These are phyloP conservation scores for Plenodomus tracheiphilus DNA, from an alignment of 2,329 filamentous ascomycete genomes.

Conservation along the genomic window DNA sequence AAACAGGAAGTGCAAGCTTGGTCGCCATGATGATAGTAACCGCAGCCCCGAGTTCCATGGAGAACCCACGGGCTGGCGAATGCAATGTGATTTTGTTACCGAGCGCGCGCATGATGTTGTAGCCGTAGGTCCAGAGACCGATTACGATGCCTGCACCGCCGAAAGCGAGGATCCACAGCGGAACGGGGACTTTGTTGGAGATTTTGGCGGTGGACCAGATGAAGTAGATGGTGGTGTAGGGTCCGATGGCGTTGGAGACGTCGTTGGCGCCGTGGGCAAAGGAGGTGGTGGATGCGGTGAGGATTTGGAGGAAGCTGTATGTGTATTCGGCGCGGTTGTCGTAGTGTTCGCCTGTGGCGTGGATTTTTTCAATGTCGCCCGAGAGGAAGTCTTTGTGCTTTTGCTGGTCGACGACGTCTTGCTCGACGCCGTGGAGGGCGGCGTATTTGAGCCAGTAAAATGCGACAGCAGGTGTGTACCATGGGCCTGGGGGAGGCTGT, in stretches of 20 bases:
- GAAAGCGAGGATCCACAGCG: constrained; percentile 60
- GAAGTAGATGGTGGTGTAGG: constrained; percentile 65
- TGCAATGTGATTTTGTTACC: constrained; percentile 67
- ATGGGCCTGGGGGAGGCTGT: constrained; percentile 42
- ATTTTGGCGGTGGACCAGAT: constrained; percentile 58
- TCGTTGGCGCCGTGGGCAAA: constrained; percentile 74
- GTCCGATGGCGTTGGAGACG: constrained; percentile 58
- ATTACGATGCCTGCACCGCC: constrained; percentile 58
- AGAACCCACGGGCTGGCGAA: constrained; percentile 60
- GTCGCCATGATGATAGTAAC: constrained; percentile 67
- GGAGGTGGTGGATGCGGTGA: constrained; percentile 68
- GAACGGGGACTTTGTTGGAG: constrained; percentile 55
- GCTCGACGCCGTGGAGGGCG: constrained; percentile 55
- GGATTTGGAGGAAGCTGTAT: constrained; percentile 48
- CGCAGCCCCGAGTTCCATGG: constrained; percentile 51
- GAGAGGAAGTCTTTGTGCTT: constrained; percentile 52
- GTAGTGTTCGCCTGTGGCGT: constrained; percentile 62
- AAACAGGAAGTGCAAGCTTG: constrained; percentile 56
- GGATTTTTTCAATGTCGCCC: constrained; percentile 58
- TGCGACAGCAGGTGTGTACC: constrained; percentile 49
- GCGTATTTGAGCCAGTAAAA: constrained; percentile 53
- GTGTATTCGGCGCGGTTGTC: constrained; percentile 61
- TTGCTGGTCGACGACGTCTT: constrained; percentile 52
- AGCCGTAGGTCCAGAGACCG: constrained; percentile 65
- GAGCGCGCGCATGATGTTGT: constrained; percentile 66